Evolutionary conservation across 2,329 filamentous ascomycete genomes (phyloP), one percentile per base, ranked within the genome.

Genomic region (Paecilomyces sp.): DNA sequence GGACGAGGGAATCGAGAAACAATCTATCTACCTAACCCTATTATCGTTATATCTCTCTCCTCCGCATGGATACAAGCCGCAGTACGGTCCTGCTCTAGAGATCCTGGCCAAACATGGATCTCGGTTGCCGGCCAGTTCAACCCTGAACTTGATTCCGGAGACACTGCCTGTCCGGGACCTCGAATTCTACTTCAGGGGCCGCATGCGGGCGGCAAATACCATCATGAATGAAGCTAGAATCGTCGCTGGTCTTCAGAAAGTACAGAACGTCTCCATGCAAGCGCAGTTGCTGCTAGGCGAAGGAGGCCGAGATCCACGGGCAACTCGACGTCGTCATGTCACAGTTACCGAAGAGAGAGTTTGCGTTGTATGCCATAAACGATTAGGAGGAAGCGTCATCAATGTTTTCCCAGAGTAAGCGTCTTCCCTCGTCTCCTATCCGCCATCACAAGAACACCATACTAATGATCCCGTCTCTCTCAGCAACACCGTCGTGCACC

Each of bases 81-180:
- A 89, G 64, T 88, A 92, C 71, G 83, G 82, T 1, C 91, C 93
- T 1, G 94, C 94, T 0, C 82, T 99, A 5, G 85, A 89, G 33
- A 84, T 99, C 18, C 85, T 99, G n/a, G 92, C 90, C 52, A 90
- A 90, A 67, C 94, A 99, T 71, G 94, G 94, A 55, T 91, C 93
- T 11, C 89, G 94, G 11, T 84, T 99, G 5, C 93, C 95, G 0
- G 92, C 94, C 0, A 85, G 87, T 3, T 93, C 90, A 34, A 96
- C 93, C 0, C 81, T 99, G 7, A 86, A 89, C 22, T 82, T 99
- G 24, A 92, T 99, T 53, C 94, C 94, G 0, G 84, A 91, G 61
- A 81, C 85, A 3, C 84, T 97, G 7, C 88, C 91, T 0, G 85
- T 97, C 7, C 80, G 83, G 41, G 85, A 94, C 60, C 84, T 99